Evolutionary conservation across 2,329 filamentous ascomycete species (phyloP), one percentile per base, ranked within the genome.

Genomic region (Xylariomycetidae sp.): DNA sequence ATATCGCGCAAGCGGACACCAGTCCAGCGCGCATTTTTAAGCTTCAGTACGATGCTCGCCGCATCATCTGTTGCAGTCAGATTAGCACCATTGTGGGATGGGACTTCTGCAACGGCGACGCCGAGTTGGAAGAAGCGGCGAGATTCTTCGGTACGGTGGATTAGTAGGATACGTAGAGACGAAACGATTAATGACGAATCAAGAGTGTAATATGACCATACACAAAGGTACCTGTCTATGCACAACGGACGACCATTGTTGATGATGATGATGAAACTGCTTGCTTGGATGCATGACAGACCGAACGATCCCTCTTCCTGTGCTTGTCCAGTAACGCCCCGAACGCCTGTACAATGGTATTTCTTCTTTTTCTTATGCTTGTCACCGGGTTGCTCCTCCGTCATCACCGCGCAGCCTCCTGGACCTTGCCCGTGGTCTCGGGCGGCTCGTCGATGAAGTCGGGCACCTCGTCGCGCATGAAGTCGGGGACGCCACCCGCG

Each of bases 391-490:
- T n/a, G n/a, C n/a, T n/a, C n/a, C n/a, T n/a, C n/a, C n/a, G n/a
- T 43, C 7, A 16, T 42, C 38, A 79, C 18, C 74, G 69, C 32
- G 75, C 88, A 28, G 77, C 85, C 60, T 94, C 86, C 67, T 90
- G 92, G 30, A 93, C 74, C 66, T 92, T 89, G 44, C 70, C 74
- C 10, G 70, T 68, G 29, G 74, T 66, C 61, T 81, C 74, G 2
- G 89, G 89, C 13, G 87, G 78, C 66, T 95, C 89, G 60, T 98
- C 92, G 39, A 98, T 84, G 58, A 98, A 96, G 32, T 88, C 80
- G 14, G 86, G 86, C 36, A 86, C 77, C 61, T 95, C 88, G 50
- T 96, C 92, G 55, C 87, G 76, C 70, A 98, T 69, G 61, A 94
- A 98, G 31, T 82, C 81, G 0, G 92, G 92, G 47, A 93, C 70